Percentiles rank a stretch among this genome's conserved stretches.
Conservation (phyloP, 177 flowering plant species). For the Tripterygium wilfordii region DNA sequence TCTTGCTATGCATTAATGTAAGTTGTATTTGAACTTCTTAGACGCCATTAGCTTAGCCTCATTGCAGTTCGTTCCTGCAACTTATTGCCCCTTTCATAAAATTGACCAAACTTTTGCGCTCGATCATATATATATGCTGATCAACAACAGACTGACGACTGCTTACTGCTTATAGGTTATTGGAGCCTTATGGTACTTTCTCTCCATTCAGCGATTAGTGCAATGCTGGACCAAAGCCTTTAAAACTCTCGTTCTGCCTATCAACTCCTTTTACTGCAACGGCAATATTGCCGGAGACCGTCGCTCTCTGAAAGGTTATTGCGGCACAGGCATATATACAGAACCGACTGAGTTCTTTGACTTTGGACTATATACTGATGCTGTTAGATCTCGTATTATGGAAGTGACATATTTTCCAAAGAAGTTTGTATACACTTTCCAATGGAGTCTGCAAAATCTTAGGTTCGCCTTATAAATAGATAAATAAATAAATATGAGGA, state of each 20-base stretch:
- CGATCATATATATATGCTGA: too few species aligned
- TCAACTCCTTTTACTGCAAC: background rate
- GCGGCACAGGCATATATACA: too few species aligned
- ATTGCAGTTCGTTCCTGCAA: too few species aligned
- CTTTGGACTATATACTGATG: conserved; percentile 18
- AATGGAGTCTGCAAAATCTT: conserved; percentile 20
- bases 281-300: background rate
- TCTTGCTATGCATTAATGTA: too few species aligned
- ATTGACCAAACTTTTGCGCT: background rate
- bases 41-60: too few species aligned
- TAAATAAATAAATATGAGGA: too few species aligned
- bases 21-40: too few species aligned
- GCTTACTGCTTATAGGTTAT: too few species aligned
- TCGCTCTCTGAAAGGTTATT: background rate
- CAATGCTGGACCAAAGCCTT: conserved; percentile 1
- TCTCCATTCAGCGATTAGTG: background rate
- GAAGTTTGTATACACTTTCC: conserved; percentile 14
- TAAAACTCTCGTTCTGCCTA: background rate
- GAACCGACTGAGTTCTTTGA: conserved; percentile 5
- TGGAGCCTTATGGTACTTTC: too few species aligned
- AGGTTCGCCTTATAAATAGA: conserved; percentile 5
- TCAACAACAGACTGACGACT: background rate
- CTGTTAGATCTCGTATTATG: conserved; percentile 16
- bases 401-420: conserved; percentile 4
- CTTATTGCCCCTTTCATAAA: too few species aligned